These are phyloP conservation scores for Aureobasidium namibiae DNA, from an alignment of 2,329 filamentous ascomycete genomes.

Conservation along the genomic window DNA sequence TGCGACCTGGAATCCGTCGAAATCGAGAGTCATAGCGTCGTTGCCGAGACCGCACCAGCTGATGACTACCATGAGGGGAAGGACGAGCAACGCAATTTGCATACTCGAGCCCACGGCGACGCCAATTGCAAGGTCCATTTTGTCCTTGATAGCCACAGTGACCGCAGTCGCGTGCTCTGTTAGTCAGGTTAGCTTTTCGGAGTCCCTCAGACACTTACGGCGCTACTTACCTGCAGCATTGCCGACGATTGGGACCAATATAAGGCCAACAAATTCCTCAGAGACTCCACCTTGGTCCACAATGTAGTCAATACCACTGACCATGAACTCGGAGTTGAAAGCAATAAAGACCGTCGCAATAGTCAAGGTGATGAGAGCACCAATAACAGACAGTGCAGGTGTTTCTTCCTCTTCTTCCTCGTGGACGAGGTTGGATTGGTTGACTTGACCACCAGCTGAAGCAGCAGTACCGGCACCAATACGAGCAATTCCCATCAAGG, in stretches of 20 bases:
- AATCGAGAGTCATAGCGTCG: slow-evolving; percentile 64
- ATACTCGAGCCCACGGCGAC: slow-evolving; percentile 58
- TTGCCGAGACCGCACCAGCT: slow-evolving; percentile 49
- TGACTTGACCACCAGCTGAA: slow-evolving; percentile 41
- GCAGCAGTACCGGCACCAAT: slow-evolving; percentile 46
- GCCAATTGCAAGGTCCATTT: slow-evolving; percentile 60
- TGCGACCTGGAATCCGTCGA: slow-evolving; percentile 80
- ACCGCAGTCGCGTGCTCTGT: slow-evolving; percentile 55
- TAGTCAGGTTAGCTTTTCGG: neutral
- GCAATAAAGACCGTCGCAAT: slow-evolving; percentile 73
- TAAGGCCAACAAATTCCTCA: slow-evolving; percentile 55
- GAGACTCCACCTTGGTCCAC: slow-evolving; percentile 41
- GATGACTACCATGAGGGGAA: slow-evolving; percentile 53
- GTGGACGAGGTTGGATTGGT: slow-evolving; percentile 39
- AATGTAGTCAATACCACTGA: slow-evolving; percentile 49
- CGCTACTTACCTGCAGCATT: slow-evolving; percentile 34
- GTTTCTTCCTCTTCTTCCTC: slow-evolving; percentile 55
- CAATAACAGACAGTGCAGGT: slow-evolving; percentile 63
- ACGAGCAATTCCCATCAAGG: slow-evolving; percentile 41
- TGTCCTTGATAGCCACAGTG: slow-evolving; percentile 54
- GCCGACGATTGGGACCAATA: slow-evolving; percentile 57
- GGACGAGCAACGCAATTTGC: slow-evolving; percentile 56
- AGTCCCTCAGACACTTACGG: too few species aligned
- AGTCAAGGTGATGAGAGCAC: slow-evolving; percentile 63
- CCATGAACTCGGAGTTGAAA: slow-evolving; percentile 63